Base-by-base conservation (phyloP, 768 basidiomycete genomes). In the Leccinum sublutescens region DNA sequence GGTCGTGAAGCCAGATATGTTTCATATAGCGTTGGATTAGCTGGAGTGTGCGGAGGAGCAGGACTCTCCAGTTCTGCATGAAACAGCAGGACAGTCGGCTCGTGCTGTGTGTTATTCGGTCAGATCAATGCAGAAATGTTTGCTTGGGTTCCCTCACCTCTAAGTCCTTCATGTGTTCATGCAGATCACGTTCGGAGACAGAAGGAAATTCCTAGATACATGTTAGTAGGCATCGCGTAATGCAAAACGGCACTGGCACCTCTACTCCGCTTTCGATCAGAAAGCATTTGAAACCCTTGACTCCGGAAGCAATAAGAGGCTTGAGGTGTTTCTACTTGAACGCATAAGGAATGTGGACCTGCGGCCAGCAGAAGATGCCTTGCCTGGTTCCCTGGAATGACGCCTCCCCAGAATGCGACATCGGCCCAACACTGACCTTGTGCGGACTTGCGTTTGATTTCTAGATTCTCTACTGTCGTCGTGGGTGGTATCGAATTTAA, bases 281-380 rank as follows among this genome's bases (percentile, higher is more conserved):
- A 74, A 98, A 98, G 71, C 95, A 97, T 72, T 98, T 98, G 81
- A 98, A 98, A 0, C 96, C 96, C 75, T 88, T 91, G 31, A 97
- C 90, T 6, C 97, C 95, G 33, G 84, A 83, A 31, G 82, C 71
- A 14, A 95, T 77, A 47, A 98, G 78, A n/a, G 88, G 85, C 57
- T 79, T 80, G 48, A 99, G 81, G 65, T 95, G 81, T 47, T 73
- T 70, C 93, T 95, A 47, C 51, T 56, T 15, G 49, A 49, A 15
- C 19, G 14, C 6, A 21, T 57, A 43, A 55, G 52, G 48, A 17
- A 43, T 17, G 17, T 6, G 23, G 14, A 4, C 31, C 23, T 21
- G 49, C 49, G 12, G 19, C 11, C 21, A 49, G 43, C 48, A 14
- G 38, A 31, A 38, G 45, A 54, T 45, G 15, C 62, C 74, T 59